A percentile compares a stretch with the other conserved stretches of the same genome.
These are phyloP conservation scores for Deinandra increscens DNA, from an alignment of 129 eudicot species.

Conservation along the genomic window DNA sequence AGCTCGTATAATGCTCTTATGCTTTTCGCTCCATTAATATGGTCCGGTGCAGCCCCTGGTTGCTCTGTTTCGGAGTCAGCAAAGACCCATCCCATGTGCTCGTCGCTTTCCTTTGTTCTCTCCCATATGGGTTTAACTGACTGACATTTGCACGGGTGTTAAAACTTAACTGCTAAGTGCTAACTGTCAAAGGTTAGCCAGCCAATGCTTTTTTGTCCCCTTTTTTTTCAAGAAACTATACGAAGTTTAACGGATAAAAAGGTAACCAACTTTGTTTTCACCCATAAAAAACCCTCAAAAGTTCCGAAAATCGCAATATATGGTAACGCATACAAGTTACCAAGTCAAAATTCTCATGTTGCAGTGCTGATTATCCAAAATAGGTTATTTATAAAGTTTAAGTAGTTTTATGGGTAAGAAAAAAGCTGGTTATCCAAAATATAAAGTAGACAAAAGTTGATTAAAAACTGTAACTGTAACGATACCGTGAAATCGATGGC, in stretches of 20 bases:
- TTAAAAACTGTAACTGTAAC: not conserved
- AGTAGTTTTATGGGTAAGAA: not conserved
- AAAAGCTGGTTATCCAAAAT: not conserved
- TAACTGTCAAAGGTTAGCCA: not conserved
- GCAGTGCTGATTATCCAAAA: too few species aligned
- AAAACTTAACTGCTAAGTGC: not conserved
- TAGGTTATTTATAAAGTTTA: not conserved
- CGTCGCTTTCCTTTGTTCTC: slow-evolving; percentile 82
- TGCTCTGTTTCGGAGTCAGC: slow-evolving; percentile 70
- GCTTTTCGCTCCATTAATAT: slow-evolving; percentile 75
- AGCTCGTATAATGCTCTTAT: slow-evolving; percentile 77
- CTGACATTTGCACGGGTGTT: slow-evolving; percentile 35
- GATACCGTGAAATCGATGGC: slow-evolving; percentile 74
- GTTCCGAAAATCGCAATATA: too few species aligned
- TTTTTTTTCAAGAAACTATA: not conserved
- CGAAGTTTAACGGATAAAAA: too few species aligned
- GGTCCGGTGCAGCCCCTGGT: slow-evolving; percentile 71
- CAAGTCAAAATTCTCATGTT: too few species aligned
- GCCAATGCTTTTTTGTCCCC: not conserved
- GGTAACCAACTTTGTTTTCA: too few species aligned
- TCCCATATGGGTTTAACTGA: slow-evolving; percentile 88
- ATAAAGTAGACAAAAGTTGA: not conserved
- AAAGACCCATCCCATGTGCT: slow-evolving; percentile 97
- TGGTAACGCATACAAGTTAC: too few species aligned
- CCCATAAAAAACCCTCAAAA: too few species aligned